Percentiles rank a stretch among this genome's conserved stretches.
These are phyloP conservation scores for Omphalotus guepiniiformis DNA, from an alignment of 768 basidiomycete genomes.

Conservation along the genomic window DNA sequence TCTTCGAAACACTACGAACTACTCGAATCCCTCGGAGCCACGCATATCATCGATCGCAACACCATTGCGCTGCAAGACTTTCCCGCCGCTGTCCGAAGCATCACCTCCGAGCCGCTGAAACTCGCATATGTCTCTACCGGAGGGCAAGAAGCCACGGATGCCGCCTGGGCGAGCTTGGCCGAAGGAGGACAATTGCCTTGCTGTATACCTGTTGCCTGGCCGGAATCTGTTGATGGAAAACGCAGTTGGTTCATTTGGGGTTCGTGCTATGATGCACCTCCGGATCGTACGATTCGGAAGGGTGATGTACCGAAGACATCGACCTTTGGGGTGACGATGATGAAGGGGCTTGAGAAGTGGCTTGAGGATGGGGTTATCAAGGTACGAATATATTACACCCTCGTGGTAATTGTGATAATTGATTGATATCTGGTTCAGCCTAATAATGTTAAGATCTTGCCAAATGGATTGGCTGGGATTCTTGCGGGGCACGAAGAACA, in stretches of 20 bases:
- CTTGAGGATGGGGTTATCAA: not conserved
- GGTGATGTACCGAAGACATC: too few species aligned
- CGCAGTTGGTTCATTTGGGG: not conserved
- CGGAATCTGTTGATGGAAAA: not conserved
- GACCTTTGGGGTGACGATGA: not conserved
- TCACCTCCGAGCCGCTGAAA: slow-evolving; percentile 17
- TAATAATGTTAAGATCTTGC: slow-evolving; percentile 1
- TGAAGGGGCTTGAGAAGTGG: not conserved
- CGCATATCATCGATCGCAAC: slow-evolving; percentile 17
- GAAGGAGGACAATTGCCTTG: slow-evolving; percentile 31
- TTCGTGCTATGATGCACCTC: not conserved
- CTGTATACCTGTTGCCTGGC: not conserved
- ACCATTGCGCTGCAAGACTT: not conserved
- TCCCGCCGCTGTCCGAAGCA: slow-evolving; percentile 2
- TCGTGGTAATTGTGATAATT: not conserved
- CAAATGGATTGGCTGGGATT: not conserved
- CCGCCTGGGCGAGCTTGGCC: slow-evolving; percentile 31
- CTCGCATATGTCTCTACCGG: slow-evolving; percentile 29
- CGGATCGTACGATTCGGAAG: not conserved
- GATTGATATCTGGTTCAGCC: not conserved
- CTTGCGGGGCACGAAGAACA: not conserved
- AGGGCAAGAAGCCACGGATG: slow-evolving; percentile 32
- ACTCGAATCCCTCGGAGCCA: slow-evolving; percentile 17
- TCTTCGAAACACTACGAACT: slow-evolving; percentile 11
- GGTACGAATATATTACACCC: not conserved